phyloP scores from a whole-genome alignment of 441 rosid genomes.

The Pelargonium australe region DNA sequence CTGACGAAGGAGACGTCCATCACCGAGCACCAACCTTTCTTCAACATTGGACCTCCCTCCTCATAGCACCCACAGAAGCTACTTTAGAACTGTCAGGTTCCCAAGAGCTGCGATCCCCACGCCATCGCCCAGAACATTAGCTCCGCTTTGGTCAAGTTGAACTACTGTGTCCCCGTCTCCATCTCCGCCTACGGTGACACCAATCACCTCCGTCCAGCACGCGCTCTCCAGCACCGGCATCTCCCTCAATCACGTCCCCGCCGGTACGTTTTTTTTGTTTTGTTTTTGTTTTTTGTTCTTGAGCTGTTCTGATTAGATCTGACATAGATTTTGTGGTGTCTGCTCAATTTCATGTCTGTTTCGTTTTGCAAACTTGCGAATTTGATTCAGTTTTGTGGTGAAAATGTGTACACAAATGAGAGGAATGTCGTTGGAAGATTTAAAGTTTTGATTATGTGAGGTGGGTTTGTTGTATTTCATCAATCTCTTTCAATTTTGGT shows the following conservation, averaged over 20 bases:
- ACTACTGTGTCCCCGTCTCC: conserved; percentile 71
- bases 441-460: neutral
- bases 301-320: neutral
- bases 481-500: neutral
- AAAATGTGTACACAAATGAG: conserved; percentile 2
- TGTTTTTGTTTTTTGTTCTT: no score
- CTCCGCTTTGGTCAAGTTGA: conserved; percentile 61
- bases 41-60: no score
- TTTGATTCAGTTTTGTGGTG: neutral
- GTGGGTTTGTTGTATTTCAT: no score
- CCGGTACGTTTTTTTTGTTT: conserved; percentile 47
- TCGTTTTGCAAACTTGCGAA: neutral
- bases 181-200: conserved; percentile 91
- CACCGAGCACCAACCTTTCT: no score
- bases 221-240: conserved; percentile 87
- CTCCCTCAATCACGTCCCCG: conserved; percentile 85
- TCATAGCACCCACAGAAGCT: no score
- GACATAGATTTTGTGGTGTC: neutral
- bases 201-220: conserved; percentile 49
- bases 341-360: neutral
- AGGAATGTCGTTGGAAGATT: neutral
- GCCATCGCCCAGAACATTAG: conserved; percentile 78
- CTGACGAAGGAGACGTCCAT: no score
- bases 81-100: conserved; percentile 66
- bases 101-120: conserved; percentile 56